Evolutionary conservation across 176 grass and related monocot species (phyloP).

Genomic region (Eleusine indica): DNA sequence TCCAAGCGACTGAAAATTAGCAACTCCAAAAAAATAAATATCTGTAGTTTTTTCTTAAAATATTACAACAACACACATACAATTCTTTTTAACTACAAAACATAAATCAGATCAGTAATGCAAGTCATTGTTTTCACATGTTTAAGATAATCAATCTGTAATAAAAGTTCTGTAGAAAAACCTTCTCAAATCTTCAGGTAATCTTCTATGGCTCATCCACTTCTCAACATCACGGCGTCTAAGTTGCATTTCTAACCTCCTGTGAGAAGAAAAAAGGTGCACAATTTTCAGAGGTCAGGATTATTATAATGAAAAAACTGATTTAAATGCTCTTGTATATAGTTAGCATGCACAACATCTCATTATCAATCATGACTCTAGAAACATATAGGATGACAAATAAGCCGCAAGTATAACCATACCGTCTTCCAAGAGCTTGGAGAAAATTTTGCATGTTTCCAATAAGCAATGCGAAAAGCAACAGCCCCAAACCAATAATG

Average conservation of each 20-base stretch:
- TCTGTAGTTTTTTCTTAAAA: neutral
- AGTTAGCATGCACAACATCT: neutral
- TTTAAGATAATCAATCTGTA: neutral
- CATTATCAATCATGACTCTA: neutral
- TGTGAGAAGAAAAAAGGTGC: constrained; percentile 31
- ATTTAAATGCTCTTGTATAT: constrained; percentile 4
- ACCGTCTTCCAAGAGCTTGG: constrained; percentile 96
- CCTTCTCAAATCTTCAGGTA: constrained; percentile 91
- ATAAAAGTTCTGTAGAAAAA: constrained; percentile 42
- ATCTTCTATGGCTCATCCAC: constrained; percentile 95
- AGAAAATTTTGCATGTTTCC: constrained; percentile 99
- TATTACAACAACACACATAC: neutral
- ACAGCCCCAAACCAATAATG: constrained; percentile 85
- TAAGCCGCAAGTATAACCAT: constrained; percentile 10
- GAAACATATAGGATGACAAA: constrained; percentile 15
- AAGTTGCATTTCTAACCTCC: constrained; percentile 97
- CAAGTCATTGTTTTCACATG: constrained; percentile 12
- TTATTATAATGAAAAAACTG: constrained; percentile 2
- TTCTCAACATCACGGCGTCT: constrained; percentile 93
- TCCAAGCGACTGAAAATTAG: neutral
- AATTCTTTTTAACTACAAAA: constrained; percentile 18
- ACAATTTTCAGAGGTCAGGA: constrained; percentile 11
- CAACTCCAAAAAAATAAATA: neutral
- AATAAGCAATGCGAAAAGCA: constrained; percentile 90
- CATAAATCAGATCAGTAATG: constrained; percentile 2